phyloP scores from a whole-genome alignment of 805 yeast genomes.

The Metschnikowia bowlesiae region DNA sequence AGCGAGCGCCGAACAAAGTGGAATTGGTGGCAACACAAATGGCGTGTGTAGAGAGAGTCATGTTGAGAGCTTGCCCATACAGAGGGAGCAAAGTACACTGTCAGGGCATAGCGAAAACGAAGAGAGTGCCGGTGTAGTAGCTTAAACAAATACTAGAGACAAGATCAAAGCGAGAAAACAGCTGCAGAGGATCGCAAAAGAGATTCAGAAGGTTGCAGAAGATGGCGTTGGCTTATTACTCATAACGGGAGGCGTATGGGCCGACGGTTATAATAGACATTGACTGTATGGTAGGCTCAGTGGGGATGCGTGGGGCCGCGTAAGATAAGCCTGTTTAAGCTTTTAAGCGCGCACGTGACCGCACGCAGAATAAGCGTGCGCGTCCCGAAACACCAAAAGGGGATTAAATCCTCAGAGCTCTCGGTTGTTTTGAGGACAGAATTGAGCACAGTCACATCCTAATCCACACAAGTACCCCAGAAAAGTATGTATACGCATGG shows the following conservation, averaged over 20 bases:
- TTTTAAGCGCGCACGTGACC: conserved; percentile 4
- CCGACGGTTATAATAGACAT: too few species aligned
- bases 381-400: conserved; percentile 17
- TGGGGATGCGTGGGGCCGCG: neutral
- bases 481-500: conserved; percentile 3
- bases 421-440: conserved; percentile 15
- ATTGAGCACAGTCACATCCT: conserved; percentile 1
- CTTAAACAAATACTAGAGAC: neutral
- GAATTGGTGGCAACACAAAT: neutral
- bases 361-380: conserved; percentile 12
- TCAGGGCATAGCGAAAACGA: neutral
- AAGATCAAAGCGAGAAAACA: neutral
- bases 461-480: neutral
- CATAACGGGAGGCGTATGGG: too few species aligned
- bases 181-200: too few species aligned
- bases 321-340: conserved; percentile 2
- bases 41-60: neutral
- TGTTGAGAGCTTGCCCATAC: neutral
- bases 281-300: too few species aligned
- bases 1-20: neutral
- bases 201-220: too few species aligned
- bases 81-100: neutral
- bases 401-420: conserved; percentile 17
- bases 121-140: neutral
- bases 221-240: too few species aligned